Evolutionary conservation across 2,329 filamentous ascomycete species (phyloP).

Genomic region (Neonectria sp.): DNA sequence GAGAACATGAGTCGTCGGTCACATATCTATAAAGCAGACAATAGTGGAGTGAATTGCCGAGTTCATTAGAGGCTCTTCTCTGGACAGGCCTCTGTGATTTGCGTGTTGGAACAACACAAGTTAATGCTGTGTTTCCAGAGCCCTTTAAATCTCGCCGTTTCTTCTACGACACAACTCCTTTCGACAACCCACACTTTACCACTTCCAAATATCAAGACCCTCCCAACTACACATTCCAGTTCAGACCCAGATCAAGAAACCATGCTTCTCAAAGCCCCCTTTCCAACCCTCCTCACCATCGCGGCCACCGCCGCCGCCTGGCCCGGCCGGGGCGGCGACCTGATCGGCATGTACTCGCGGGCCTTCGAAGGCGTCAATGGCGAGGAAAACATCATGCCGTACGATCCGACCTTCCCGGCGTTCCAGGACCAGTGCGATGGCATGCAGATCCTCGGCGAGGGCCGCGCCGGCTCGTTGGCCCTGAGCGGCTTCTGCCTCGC

Average conservation of each 20-base stretch:
- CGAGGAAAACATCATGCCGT: neutral
- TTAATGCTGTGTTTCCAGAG: neutral
- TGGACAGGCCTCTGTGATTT: neutral
- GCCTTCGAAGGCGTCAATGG: neutral
- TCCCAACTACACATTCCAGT: neutral
- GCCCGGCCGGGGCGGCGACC: neutral
- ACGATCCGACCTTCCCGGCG: neutral
- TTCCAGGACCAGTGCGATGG: neutral
- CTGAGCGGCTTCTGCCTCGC: slow-evolving; percentile 2
- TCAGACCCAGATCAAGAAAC: neutral
- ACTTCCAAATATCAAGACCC: neutral
- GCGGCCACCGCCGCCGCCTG: neutral
- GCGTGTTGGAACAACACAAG: neutral
- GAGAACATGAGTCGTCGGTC: neutral
- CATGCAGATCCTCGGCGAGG: neutral
- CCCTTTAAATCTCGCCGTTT: neutral
- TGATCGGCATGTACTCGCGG: slow-evolving; percentile 3
- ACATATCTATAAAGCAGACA: neutral
- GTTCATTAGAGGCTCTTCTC: neutral
- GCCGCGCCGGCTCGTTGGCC: neutral
- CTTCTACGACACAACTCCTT: neutral
- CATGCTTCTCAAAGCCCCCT: neutral
- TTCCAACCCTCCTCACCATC: neutral
- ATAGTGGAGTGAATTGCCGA: neutral
- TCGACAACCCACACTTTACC: neutral